phyloP scores from a whole-genome alignment of 2,329 filamentous ascomycete species.

The Talaromyces sp. region DNA sequence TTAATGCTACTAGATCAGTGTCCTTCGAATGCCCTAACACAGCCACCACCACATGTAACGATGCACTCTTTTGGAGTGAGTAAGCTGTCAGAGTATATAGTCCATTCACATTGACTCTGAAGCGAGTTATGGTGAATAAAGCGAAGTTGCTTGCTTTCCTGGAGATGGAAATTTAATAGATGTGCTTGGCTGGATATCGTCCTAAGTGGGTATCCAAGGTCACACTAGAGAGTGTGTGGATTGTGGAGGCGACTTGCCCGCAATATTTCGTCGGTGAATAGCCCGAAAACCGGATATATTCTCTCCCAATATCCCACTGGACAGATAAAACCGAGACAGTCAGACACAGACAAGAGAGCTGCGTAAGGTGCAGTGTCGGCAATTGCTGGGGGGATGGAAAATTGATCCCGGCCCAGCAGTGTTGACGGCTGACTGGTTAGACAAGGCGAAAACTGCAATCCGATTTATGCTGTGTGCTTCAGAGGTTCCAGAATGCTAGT shows the following conservation, averaged over 20 bases:
- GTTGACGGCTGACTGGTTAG: neutral
- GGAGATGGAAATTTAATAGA: neutral
- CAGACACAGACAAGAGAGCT: neutral
- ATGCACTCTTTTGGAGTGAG: neutral
- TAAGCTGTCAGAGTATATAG: neutral
- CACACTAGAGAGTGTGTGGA: neutral
- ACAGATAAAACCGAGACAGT: neutral
- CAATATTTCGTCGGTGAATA: slow-evolving; percentile 3
- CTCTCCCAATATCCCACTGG: neutral
- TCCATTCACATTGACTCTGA: neutral
- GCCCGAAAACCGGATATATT: neutral
- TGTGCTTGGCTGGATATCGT: neutral
- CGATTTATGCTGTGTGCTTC: neutral
- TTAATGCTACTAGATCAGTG: neutral
- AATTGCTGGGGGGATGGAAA: neutral
- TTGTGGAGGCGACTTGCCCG: neutral
- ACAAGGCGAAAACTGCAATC: neutral
- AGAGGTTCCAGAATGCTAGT: neutral
- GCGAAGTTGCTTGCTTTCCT: neutral
- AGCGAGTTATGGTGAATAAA: neutral
- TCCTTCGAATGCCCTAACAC: slow-evolving; percentile 6
- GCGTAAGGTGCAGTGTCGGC: neutral
- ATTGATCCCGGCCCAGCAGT: neutral
- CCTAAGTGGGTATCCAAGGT: neutral
- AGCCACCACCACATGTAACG: slow-evolving; percentile 8